Evolutionary conservation across 768 basidiomycete species (phyloP).

Genomic region (Tulasnella sp.): DNA sequence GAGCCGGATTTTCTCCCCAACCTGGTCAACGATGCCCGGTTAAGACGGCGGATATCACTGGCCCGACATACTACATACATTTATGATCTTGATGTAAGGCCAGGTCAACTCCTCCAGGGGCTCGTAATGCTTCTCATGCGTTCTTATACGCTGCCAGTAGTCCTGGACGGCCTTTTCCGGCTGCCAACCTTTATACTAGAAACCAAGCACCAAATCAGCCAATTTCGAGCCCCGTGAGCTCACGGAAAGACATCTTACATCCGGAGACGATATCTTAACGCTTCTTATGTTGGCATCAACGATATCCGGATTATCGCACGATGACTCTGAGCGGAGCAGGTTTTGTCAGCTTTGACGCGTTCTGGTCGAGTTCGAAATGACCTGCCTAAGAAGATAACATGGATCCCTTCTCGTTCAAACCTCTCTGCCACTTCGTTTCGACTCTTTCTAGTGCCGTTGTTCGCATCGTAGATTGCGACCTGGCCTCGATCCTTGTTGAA

Average conservation of each 20-base stretch:
- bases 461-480: conserved; percentile 97
- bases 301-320: conserved; percentile 86
- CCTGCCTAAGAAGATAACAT: conserved; percentile 80
- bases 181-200: conserved; percentile 84
- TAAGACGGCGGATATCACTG: not conserved
- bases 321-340: conserved; percentile 48
- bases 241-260: conserved; percentile 43
- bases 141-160: conserved; percentile 79
- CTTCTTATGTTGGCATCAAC: conserved; percentile 90
- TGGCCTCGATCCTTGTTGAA: conserved; percentile 71
- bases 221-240: not conserved
- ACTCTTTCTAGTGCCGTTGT: conserved; percentile 66
- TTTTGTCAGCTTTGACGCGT: not conserved
- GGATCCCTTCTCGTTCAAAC: conserved; percentile 76
- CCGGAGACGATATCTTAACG: conserved; percentile 97
- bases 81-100: conserved; percentile 90
- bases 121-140: conserved; percentile 82
- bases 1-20: conserved; percentile 92
- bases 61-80: conserved; percentile 40
- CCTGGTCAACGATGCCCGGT: conserved; percentile 32
- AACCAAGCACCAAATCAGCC: not conserved
- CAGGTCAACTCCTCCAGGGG: conserved; percentile 83
- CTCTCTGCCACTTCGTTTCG: conserved; percentile 68
- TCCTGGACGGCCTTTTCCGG: conserved; percentile 86
- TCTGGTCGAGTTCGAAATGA: not conserved